Evolutionary conservation across 495 filamentous ascomycete genomes (phyloP), one percentile per base, ranked within the genome.

Genomic region (Daldinia caldariorum): DNA sequence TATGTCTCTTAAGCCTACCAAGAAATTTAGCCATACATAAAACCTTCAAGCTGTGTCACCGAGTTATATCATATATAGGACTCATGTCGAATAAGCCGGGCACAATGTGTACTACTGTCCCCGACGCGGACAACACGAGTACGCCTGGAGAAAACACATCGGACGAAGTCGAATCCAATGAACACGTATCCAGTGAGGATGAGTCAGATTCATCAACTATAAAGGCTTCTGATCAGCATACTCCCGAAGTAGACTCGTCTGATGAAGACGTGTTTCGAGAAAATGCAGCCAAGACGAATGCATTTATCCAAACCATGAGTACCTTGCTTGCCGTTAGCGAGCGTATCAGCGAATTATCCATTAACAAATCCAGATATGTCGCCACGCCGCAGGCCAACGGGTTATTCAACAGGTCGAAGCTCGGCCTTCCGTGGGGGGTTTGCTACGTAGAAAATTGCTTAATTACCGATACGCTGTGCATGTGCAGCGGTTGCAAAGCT

Each of bases 1-100:
- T 5, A 16, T 1, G 9, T 34, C 6, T 13, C 14, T 49, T 49
- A 18, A 16, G 31, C 51, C 51, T 83, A 85, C 45, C 72, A 83
- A 67, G 80, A 13, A 1, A n/a, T 43, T n/a, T 5, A 12, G 16
- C 9, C 34, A 7, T 35, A 35, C 34, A 35, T 35, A 35, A 7
- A 35, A 35, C 34, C 9, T 35, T 7, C 34, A 3, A 35, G 2
- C 6, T 10, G 2, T 35, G 6, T 35, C 9, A 0, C 9, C 5
- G 6, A 35, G 34, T 7, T 10, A 35, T 35, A 35, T 6, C 6
- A 35, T 35, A 35, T 10, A 6, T 35, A 35, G 5, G 34, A 10
- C 6, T 35, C 34, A 10, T 35, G 6, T 10, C 9, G 34, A 7
- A 35, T 35, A 35, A 1, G 6, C 0, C 0, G 34, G 1, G 9